Conservation (phyloP, 768 basidiomycete genomes). For the Galerina sulciceps region DNA sequence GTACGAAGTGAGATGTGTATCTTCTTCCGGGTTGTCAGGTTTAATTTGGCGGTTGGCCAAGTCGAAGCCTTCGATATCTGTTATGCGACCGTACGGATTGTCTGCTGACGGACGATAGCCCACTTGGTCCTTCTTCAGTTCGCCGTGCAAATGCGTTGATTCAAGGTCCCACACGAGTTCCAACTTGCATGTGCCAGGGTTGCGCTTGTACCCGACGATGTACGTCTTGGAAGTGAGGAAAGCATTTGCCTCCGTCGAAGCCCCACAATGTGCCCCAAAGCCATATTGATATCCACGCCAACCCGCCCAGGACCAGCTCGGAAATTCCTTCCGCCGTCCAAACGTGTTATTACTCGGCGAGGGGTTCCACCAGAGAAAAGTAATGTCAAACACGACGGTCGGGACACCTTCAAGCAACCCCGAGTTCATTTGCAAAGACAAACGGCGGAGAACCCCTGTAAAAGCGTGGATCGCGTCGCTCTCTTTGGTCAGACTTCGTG, state of each 20-base stretch:
- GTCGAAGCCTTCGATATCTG: no score
- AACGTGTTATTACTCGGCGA: no score
- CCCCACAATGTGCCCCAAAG: neutral
- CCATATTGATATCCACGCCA: neutral
- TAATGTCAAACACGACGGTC: neutral
- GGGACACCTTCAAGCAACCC: neutral
- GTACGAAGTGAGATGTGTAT: no score
- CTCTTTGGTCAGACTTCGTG: neutral
- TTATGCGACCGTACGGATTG: neutral
- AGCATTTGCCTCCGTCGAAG: neutral
- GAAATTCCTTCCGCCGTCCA: neutral
- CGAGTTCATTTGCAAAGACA: neutral
- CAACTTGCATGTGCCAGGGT: neutral
- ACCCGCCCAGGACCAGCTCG: conserved; percentile 11
- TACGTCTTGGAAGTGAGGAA: neutral
- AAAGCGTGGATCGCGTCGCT: neutral
- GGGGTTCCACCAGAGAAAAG: neutral
- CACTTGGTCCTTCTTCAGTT: neutral
- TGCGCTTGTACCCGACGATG: neutral
- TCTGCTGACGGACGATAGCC: neutral
- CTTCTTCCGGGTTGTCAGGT: neutral
- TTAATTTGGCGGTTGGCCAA: neutral
- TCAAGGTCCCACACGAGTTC: neutral
- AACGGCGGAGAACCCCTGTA: neutral
- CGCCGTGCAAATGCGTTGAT: neutral